phyloP scores from a whole-genome alignment of 176 grass and related monocot species.

The Cenchrus americanus region DNA sequence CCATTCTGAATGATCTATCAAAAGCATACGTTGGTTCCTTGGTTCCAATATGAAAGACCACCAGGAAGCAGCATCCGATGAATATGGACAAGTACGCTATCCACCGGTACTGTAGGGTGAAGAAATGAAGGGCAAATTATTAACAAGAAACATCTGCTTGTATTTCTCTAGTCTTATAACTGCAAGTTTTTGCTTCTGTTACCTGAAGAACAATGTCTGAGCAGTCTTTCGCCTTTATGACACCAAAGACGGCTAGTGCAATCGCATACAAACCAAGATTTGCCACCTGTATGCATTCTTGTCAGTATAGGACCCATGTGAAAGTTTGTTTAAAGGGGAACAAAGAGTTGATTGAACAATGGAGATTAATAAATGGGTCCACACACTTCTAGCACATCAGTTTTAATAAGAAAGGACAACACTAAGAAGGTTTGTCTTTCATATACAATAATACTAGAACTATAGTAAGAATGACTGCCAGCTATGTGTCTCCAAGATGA shows the following conservation, averaged over 20 bases:
- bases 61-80: constrained; percentile 67
- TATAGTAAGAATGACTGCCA: not conserved
- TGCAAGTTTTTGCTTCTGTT: not conserved
- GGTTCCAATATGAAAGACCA: constrained; percentile 60
- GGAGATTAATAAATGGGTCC: not conserved
- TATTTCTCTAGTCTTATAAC: not conserved
- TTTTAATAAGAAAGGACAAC: constrained; percentile 7
- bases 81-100: constrained; percentile 75
- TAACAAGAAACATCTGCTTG: not conserved
- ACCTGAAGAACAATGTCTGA: constrained; percentile 73
- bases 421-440: not conserved
- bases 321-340: not conserved
- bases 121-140: not conserved
- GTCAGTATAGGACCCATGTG: constrained; percentile 39
- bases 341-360: not conserved
- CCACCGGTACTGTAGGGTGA: constrained; percentile 57
- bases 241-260: constrained; percentile 58
- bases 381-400: not conserved
- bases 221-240: constrained; percentile 39
- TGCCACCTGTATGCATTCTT: constrained; percentile 56
- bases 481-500: not conserved
- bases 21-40: constrained; percentile 57
- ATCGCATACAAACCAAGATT: constrained; percentile 71
- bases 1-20: not conserved
- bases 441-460: not conserved